Percentiles rank a stretch among this genome's conserved stretches.
Evolutionary conservation across 225 moss, liverwort and hornwort species (phyloP).

Genomic region (Thuidium tamariscinum): DNA sequence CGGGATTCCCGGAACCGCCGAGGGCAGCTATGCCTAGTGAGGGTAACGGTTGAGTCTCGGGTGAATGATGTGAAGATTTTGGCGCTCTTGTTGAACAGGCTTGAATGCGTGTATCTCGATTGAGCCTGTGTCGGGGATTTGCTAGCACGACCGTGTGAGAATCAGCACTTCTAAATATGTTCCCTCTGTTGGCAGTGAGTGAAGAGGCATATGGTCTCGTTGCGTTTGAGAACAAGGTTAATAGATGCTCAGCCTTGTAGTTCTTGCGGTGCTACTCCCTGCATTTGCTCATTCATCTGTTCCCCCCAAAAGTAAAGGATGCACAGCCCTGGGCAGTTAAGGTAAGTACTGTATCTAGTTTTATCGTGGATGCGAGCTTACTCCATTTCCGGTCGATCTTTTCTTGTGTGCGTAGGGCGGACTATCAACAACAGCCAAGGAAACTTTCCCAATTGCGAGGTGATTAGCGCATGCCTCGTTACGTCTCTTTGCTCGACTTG

Average conservation of each 20-base stretch:
- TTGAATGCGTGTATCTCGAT: neutral
- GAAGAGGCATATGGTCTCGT: neutral
- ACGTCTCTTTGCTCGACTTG: neutral
- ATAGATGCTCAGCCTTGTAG: neutral
- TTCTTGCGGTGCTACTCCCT: neutral
- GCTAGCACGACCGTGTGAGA: neutral
- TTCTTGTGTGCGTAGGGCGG: neutral
- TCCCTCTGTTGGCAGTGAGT: neutral
- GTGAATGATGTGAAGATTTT: neutral
- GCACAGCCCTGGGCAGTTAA: neutral
- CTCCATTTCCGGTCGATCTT: neutral
- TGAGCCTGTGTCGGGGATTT: too few relatives aligned
- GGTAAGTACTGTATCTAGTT: neutral
- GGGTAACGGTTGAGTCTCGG: neutral
- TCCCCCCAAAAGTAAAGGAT: neutral
- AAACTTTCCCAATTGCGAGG: neutral
- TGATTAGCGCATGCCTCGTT: neutral
- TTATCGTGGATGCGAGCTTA: neutral
- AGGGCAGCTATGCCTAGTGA: neutral
- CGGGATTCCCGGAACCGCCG: neutral
- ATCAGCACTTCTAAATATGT: neutral
- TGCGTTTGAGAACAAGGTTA: neutral
- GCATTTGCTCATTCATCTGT: neutral
- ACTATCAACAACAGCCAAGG: neutral
- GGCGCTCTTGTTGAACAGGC: neutral